Evolutionary conservation across 2,329 filamentous ascomycete genomes (phyloP), one percentile per base, ranked within the genome.

Genomic region (Pyrenophora teres): DNA sequence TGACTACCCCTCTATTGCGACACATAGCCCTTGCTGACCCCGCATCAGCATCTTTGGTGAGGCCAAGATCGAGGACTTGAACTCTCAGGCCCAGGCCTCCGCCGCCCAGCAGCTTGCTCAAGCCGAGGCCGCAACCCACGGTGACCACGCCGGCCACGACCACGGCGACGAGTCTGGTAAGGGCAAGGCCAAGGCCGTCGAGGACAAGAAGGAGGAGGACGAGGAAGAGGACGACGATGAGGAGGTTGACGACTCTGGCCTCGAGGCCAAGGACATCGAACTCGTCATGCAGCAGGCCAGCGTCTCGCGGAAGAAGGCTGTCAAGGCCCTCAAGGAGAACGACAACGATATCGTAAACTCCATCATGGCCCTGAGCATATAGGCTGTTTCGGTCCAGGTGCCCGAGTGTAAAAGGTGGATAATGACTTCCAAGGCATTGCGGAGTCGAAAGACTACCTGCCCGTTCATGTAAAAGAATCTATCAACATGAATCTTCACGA

Each of bases 321-420:
- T 99, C 82, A 99, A 97, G 82, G 94, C 95, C 50, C 84, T 99
- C 74, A 92, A 92, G 83, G 94, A 97, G 83, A 99, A 99, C 76
- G 93, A 97, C 81, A 97, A 97, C 74, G 94, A 99, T 76, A 99
- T 99, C 81, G 94, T 99, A 83, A 99, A 99, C 85, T 97, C 94
- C 70, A 99, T 99, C 82, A 99, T 99, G 94, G 92, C 93, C 67
- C 81, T 99, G 60, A 81, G 79, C 72, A 81, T 81, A 80, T 82
- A 73, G 64, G 57, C 51, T 50, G 39, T 10, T 36, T n/a, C 13
- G 40, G 50, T 55, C 45, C 52, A 49, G 52, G 33, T 46, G 49
- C 41, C 53, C 44, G 35, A 30, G 31, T 54, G 41, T 47, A 42
- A 52, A 51, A 40, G 48, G 55, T 49, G 57, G 57, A 57, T 39